A percentile compares a stretch with the other conserved stretches of the same genome.
Conservation (phyloP, 805 yeast species). For the Candida morakotiae region DNA sequence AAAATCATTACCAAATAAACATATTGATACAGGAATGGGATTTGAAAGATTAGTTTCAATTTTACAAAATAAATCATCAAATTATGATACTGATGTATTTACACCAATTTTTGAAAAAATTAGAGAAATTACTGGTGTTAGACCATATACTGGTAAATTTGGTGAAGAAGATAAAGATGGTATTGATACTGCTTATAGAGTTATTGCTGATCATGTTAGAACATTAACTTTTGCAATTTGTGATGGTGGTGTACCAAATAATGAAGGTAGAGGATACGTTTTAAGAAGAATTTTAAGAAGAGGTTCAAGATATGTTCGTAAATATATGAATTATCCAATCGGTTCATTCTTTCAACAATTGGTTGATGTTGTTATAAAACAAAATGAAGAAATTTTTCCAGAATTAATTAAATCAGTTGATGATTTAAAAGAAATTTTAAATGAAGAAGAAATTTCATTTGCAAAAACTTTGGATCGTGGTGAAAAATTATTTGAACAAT, state of each 20-base stretch:
- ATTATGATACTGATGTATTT: constrained; percentile 97
- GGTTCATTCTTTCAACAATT: constrained; percentile 90
- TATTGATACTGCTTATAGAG: constrained; percentile 96
- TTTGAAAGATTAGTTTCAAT: constrained; percentile 95
- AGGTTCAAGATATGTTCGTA: constrained; percentile 95
- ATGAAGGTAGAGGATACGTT: constrained; percentile 98
- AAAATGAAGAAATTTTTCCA: constrained; percentile 86
- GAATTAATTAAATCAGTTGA: constrained; percentile 71
- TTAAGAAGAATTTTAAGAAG: constrained; percentile 95
- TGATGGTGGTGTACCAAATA: constrained; percentile 99
- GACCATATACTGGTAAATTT: constrained; percentile 88
- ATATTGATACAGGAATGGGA: constrained; percentile 98
- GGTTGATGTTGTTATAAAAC: constrained; percentile 89
- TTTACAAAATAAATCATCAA: constrained; percentile 84
- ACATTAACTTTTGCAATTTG: constrained; percentile 93
- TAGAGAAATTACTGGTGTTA: constrained; percentile 89
- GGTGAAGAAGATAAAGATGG: constrained; percentile 93
- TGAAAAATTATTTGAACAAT: constrained; percentile 91
- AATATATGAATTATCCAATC: constrained; percentile 92
- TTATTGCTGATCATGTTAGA: constrained; percentile 96
- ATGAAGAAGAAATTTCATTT: constrained; percentile 94
- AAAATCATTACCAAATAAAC: constrained; percentile 86
- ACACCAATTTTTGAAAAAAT: constrained; percentile 81
- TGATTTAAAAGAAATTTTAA: constrained; percentile 81
- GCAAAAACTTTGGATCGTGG: constrained; percentile 97